phyloP scores from a whole-genome alignment of 2,329 filamentous ascomycete genomes.

The Colletotrichum endophyticum region DNA sequence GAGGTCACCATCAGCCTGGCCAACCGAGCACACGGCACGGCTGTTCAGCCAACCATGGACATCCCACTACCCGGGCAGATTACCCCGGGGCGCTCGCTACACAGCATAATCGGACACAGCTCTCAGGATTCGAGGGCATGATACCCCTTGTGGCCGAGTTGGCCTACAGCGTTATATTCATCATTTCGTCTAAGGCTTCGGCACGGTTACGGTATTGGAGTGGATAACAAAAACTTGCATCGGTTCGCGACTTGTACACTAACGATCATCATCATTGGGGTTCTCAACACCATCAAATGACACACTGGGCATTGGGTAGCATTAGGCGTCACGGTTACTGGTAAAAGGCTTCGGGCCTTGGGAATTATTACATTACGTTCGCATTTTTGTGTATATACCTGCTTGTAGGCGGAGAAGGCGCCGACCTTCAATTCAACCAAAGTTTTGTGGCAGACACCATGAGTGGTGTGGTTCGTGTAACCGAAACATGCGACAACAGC shows the following conservation, averaged over 20 bases:
- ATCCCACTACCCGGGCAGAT: neutral
- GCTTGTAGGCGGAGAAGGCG: neutral
- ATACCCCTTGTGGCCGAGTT: conserved; percentile 20
- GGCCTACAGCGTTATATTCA: conserved; percentile 15
- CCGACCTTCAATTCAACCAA: conserved; percentile 8
- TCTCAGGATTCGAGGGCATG: conserved; percentile 13
- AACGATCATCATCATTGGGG: conserved; percentile 17
- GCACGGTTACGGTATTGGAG: conserved; percentile 19
- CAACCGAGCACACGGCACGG: neutral
- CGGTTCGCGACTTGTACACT: conserved; percentile 20
- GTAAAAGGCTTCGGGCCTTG: neutral
- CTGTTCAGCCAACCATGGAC: neutral
- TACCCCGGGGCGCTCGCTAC: neutral
- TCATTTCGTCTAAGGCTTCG: conserved; percentile 19
- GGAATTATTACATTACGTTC: neutral
- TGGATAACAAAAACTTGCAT: conserved; percentile 19
- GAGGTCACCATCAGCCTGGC: neutral
- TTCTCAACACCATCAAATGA: conserved; percentile 15
- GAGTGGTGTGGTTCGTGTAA: neutral
- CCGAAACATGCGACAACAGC: neutral
- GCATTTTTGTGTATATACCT: conserved; percentile 15
- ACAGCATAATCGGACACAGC: conserved; percentile 19
- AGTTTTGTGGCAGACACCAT: neutral
- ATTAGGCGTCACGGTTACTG: conserved; percentile 13
- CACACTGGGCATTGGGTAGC: conserved; percentile 15